Evolutionary conservation across 148 eudicot genomes (phyloP).

Genomic region (Fagopyrum tataricum): DNA sequence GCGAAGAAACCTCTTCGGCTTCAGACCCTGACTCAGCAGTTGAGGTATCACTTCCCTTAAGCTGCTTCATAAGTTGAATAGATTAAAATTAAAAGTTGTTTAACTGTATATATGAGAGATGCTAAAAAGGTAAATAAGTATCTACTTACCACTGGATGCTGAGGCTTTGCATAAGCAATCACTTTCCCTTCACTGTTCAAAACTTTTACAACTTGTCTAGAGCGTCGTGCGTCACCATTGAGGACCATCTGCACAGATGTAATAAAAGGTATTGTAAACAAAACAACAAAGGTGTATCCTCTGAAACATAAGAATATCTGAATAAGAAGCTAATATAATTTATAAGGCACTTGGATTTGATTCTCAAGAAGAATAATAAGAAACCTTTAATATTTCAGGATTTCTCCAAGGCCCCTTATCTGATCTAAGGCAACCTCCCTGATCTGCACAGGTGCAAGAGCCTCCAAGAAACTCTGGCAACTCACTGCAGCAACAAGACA

Average conservation of each 20-base stretch:
- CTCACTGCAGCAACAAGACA: constrained; percentile 41
- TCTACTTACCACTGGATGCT: constrained; percentile 47
- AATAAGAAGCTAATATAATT: not conserved
- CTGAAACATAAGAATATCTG: not conserved
- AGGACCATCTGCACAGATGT: constrained; percentile 61
- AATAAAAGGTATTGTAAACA: not conserved
- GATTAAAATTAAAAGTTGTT: not conserved
- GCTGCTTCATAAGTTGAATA: constrained; percentile 30
- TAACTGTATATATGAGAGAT: not conserved
- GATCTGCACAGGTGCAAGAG: constrained; percentile 68
- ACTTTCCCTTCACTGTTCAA: constrained; percentile 87
- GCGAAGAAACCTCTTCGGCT: constrained; percentile 92
- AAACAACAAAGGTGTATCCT: not conserved
- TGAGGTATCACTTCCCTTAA: constrained; percentile 83
- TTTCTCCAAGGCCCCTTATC: constrained; percentile 97
- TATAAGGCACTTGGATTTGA: not conserved
- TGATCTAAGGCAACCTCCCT: constrained; percentile 82
- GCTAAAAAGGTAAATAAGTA: too few species aligned
- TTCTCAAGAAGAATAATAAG: not conserved
- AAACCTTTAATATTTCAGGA: constrained; percentile 74
- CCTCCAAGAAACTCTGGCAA: constrained; percentile 92
- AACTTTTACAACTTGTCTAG: constrained; percentile 87
- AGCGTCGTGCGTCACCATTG: constrained; percentile 69
- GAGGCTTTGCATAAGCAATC: constrained; percentile 88
- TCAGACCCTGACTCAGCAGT: constrained; percentile 98